These are phyloP conservation scores for Calonectria fujianensis DNA, from an alignment of 2,329 filamentous ascomycete genomes.

Conservation along the genomic window DNA sequence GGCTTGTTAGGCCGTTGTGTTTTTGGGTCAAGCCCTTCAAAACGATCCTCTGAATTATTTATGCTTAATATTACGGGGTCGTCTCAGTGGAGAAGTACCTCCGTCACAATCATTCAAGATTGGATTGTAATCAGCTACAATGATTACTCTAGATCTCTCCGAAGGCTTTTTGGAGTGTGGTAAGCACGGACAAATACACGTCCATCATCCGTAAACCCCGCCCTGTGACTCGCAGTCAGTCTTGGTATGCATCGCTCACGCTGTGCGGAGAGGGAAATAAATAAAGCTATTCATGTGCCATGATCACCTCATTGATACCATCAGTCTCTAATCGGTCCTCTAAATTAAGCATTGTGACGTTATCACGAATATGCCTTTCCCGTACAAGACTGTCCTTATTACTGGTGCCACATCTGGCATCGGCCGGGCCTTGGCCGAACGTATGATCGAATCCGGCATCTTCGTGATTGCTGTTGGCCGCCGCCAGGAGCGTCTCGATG, in stretches of 20 bases:
- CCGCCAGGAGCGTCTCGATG: conserved; percentile 67
- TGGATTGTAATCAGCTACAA: neutral
- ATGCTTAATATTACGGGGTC: too few relatives aligned
- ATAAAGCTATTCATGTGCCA: neutral
- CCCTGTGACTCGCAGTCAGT: neutral
- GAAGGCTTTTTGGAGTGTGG: neutral
- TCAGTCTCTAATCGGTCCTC: neutral
- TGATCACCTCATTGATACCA: neutral
- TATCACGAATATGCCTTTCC: conserved; percentile 66
- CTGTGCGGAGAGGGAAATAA: neutral
- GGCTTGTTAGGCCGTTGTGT: too few relatives aligned
- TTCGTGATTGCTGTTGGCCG: conserved; percentile 68
- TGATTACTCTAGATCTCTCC: neutral
- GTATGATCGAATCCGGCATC: conserved; percentile 62
- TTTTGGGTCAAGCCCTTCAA: too few relatives aligned
- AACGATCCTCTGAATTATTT: too few relatives aligned
- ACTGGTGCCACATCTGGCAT: conserved; percentile 57
- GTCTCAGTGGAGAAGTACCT: too few relatives aligned
- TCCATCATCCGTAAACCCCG: neutral
- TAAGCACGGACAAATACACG: neutral
- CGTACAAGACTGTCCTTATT: conserved; percentile 73
- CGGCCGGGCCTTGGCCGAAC: conserved; percentile 54
- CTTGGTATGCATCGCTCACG: neutral
- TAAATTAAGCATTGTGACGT: too few relatives aligned
- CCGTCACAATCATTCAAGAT: too few relatives aligned